A percentile compares a stretch with the other conserved stretches of the same genome.
phyloP scores from a whole-genome alignment of 2,329 filamentous ascomycete species.

The Thermoascus crustaceus region DNA sequence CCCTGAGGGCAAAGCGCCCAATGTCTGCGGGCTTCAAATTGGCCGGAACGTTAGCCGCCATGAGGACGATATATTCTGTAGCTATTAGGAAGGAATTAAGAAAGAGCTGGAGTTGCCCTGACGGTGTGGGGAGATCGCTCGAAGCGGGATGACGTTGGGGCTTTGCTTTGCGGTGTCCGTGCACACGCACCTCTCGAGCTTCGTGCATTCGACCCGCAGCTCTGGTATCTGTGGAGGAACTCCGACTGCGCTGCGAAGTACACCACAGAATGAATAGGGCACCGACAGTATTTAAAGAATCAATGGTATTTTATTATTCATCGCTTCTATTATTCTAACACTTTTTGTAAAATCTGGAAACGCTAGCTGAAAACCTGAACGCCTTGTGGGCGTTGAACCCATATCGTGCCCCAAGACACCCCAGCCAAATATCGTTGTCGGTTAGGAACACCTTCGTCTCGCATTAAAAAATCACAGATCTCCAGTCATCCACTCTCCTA shows the following conservation, averaged over 20 bases:
- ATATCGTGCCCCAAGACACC: too few species aligned
- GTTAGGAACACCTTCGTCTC: neutral
- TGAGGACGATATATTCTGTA: slow-evolving; percentile 30
- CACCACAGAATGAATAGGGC: too few species aligned
- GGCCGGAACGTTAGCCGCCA: slow-evolving; percentile 64
- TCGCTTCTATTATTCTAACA: too few species aligned
- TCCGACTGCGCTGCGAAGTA: too few species aligned
- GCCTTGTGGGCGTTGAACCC: too few species aligned
- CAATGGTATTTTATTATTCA: too few species aligned
- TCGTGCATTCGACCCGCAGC: neutral
- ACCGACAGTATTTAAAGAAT: too few species aligned
- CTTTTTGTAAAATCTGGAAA: too few species aligned
- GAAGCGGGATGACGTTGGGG: slow-evolving; percentile 18
- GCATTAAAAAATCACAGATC: slow-evolving; percentile 9
- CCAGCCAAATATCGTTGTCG: too few species aligned
- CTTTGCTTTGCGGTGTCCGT: slow-evolving; percentile 3
- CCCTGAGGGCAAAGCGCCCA: slow-evolving; percentile 73
- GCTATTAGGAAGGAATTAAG: slow-evolving; percentile 3
- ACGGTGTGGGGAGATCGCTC: slow-evolving; percentile 5
- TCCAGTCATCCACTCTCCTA: slow-evolving; percentile 35
- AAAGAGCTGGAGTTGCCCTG: slow-evolving; percentile 3
- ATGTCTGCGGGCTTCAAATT: slow-evolving; percentile 74
- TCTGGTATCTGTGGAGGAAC: too few species aligned
- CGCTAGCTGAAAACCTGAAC: too few species aligned
- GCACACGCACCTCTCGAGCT: too few species aligned